These are phyloP conservation scores for Backusella liffmaniae DNA, from an alignment of 192 early-diverging fungal species.

Conservation along the genomic window DNA sequence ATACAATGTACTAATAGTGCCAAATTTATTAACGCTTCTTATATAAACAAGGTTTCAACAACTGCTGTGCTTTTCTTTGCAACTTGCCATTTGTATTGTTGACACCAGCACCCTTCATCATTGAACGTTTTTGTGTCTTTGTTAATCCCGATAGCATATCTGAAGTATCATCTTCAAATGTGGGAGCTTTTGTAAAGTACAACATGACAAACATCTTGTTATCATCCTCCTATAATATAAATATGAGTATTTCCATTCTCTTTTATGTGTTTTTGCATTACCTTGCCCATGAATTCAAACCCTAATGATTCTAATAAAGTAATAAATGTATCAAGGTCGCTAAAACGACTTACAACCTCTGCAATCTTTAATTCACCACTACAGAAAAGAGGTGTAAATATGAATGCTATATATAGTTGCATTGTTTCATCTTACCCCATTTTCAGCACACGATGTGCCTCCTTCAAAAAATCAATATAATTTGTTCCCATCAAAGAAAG, in stretches of 20 bases:
- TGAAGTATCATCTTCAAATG: conserved; percentile 11
- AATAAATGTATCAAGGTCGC: conserved; percentile 77
- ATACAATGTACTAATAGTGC: neutral
- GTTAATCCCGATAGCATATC: conserved; percentile 37
- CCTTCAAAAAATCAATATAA: conserved; percentile 86
- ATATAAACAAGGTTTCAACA: conserved; percentile 61
- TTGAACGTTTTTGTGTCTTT: conserved; percentile 46
- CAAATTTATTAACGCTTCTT: conserved; percentile 32
- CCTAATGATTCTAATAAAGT: conserved; percentile 68
- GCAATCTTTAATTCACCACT: conserved; percentile 92
- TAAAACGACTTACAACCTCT: conserved; percentile 91
- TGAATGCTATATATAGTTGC: neutral
- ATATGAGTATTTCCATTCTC: neutral
- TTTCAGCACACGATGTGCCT: conserved; percentile 87
- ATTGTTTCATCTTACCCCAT: conserved; percentile 46
- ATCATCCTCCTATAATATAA: conserved; percentile 53
- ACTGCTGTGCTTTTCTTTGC: conserved; percentile 40
- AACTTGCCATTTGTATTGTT: conserved; percentile 17
- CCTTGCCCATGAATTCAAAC: conserved; percentile 72
- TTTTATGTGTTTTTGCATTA: conserved; percentile 16
- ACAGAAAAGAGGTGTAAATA: neutral
- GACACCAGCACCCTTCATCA: conserved; percentile 33
- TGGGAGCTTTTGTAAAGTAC: conserved; percentile 66
- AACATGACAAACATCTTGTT: conserved; percentile 98
- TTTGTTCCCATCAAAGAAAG: conserved; percentile 98